A percentile compares a stretch with the other conserved stretches of the same genome.
These are phyloP conservation scores for Cryptosporidium xiaoi DNA, from an alignment of 169 alveolate genomes.

Conservation along the genomic window DNA sequence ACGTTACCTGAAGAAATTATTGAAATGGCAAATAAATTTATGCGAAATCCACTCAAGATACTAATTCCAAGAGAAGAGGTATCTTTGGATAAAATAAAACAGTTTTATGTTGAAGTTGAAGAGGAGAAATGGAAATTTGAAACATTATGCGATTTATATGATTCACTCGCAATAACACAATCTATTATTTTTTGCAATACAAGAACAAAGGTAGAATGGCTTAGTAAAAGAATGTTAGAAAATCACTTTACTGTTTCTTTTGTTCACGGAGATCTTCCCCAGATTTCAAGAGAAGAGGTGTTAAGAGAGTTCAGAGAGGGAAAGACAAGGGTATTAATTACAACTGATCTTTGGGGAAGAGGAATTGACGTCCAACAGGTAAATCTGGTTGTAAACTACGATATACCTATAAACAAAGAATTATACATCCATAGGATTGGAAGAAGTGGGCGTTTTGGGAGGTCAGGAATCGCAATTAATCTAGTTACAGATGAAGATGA, in stretches of 20 bases:
- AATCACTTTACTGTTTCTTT: constrained; percentile 95
- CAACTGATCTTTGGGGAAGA: constrained; percentile 99
- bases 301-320: constrained; percentile 97
- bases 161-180: constrained; percentile 97
- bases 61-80: constrained; percentile 98
- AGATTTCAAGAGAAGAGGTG: constrained; percentile 96
- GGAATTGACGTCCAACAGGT: constrained; percentile 99
- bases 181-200: constrained; percentile 99
- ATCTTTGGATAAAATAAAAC: constrained; percentile 98
- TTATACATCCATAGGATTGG: constrained; percentile 98
- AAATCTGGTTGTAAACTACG: constrained; percentile 97
- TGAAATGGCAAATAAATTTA: constrained; percentile 96
- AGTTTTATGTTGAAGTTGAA: constrained; percentile 97
- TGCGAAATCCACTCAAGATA: constrained; percentile 97
- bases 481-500: constrained; percentile 78
- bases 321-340: constrained; percentile 94
- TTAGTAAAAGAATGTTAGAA: constrained; percentile 97
- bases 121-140: constrained; percentile 99
- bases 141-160: constrained; percentile 97
- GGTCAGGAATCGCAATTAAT: constrained; percentile 99
- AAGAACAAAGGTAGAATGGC: constrained; percentile 95
- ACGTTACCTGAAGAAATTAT: constrained; percentile 98
- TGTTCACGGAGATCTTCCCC: constrained; percentile 98
- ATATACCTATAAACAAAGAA: constrained; percentile 97
- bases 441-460: constrained; percentile 99